A percentile compares a stretch with the other conserved stretches of the same genome.
Evolutionary conservation across 2,329 filamentous ascomycete genomes (phyloP).

Genomic region (Cladophialophora immunda): DNA sequence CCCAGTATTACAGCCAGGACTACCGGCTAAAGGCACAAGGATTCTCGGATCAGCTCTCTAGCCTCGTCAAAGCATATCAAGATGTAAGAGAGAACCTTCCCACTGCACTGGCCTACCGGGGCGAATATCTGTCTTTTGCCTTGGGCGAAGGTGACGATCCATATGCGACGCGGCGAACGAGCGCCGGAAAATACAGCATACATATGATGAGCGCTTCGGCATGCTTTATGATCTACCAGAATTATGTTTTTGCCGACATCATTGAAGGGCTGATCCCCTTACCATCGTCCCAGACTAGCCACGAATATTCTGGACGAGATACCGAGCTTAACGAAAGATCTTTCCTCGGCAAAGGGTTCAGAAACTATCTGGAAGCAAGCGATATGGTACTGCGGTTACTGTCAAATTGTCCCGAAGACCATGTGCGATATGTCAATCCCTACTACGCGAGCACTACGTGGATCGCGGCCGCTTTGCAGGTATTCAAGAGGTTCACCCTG

Average conservation of each 20-base stretch:
- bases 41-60: conserved; percentile 9
- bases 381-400: conserved; percentile 44
- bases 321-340: conserved; percentile 2
- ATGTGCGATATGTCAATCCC: conserved; percentile 45
- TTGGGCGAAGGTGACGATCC: neutral
- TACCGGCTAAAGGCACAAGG: conserved; percentile 1
- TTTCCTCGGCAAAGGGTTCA: neutral
- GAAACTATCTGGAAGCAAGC: conserved; percentile 44
- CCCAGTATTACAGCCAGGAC: conserved; percentile 17
- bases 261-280: conserved; percentile 17
- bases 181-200: conserved; percentile 9
- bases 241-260: conserved; percentile 14
- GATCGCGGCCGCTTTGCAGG: conserved; percentile 46
- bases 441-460: conserved; percentile 47
- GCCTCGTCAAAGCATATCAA: conserved; percentile 17
- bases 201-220: conserved; percentile 19
- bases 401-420: conserved; percentile 42
- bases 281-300: neutral
- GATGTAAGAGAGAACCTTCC: conserved; percentile 14
- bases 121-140: conserved; percentile 15
- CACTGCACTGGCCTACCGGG: conserved; percentile 1
- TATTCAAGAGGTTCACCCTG: conserved; percentile 30
- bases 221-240: conserved; percentile 22
- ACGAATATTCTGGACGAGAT: neutral
- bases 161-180: conserved; percentile 2